Percentiles rank a stretch among this genome's conserved stretches.
Evolutionary conservation across 768 basidiomycete genomes (phyloP).

Genomic region (Tremella yokohamensis): DNA sequence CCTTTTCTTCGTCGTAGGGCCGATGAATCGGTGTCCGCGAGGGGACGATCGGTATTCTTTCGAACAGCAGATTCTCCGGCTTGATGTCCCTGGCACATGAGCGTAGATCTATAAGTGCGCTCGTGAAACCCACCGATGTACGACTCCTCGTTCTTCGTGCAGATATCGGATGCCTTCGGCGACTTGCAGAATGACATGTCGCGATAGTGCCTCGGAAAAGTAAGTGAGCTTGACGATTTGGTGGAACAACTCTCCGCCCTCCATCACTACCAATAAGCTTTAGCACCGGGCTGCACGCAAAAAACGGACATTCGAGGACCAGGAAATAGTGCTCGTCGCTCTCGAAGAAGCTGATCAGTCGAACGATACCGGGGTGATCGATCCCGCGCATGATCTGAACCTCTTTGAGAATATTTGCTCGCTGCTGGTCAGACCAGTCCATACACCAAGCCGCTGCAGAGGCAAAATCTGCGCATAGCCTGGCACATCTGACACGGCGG

Average conservation of each 20-base stretch:
- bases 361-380: conserved; percentile 87
- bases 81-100: conserved; percentile 72
- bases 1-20: conserved; percentile 96
- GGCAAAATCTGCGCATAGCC: neutral
- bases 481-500: neutral
- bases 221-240: conserved; percentile 86
- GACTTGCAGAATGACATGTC: conserved; percentile 95
- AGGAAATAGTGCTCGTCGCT: conserved; percentile 90
- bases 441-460: conserved; percentile 3
- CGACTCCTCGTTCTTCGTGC: conserved; percentile 95
- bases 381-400: conserved; percentile 98
- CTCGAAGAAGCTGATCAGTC: conserved; percentile 86
- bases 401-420: conserved; percentile 98
- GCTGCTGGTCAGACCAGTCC: conserved; percentile 56
- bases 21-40: conserved; percentile 70
- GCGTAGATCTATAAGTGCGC: conserved; percentile 41
- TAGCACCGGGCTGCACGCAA: neutral
- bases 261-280: conserved; percentile 66
- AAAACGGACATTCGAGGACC: conserved; percentile 73
- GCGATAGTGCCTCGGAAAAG: conserved; percentile 93
- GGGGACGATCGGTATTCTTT: conserved; percentile 84
- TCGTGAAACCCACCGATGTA: conserved; percentile 61
- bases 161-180: conserved; percentile 84
- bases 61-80: conserved; percentile 93
- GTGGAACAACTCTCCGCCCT: conserved; percentile 88